A percentile compares a stretch with the other conserved stretches of the same genome.
These are phyloP conservation scores for Fusarium sp. DNA, from an alignment of 2,329 filamentous ascomycete species.

Conservation along the genomic window DNA sequence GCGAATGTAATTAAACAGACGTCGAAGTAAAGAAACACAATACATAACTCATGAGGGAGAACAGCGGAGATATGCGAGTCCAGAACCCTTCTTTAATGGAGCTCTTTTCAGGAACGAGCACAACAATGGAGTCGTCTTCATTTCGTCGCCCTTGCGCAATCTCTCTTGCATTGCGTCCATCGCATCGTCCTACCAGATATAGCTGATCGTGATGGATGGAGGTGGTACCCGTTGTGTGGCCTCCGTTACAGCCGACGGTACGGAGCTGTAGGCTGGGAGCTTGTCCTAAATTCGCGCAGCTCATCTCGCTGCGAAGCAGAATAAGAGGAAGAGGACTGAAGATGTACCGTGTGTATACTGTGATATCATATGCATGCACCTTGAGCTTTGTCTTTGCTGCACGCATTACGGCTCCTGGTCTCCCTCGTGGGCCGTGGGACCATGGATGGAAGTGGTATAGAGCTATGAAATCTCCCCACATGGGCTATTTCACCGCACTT, in stretches of 20 bases:
- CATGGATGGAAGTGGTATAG: constrained; percentile 36
- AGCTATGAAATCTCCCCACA: constrained; percentile 45
- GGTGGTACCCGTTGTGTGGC: constrained; percentile 13
- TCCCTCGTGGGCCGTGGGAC: constrained; percentile 31
- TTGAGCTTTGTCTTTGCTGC: constrained; percentile 23
- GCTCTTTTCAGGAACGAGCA: constrained; percentile 15
- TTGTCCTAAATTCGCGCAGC: constrained; percentile 38
- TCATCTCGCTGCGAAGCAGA: constrained; percentile 16
- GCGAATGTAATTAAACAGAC: constrained; percentile 35
- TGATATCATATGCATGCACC: constrained; percentile 14
- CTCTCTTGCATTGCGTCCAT: constrained; percentile 32
- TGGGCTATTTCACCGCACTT: constrained; percentile 50
- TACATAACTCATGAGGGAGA: not conserved
- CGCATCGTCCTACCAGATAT: constrained; percentile 19
- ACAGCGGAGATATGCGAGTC: constrained; percentile 1
- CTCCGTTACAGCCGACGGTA: constrained; percentile 26
- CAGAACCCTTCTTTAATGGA: constrained; percentile 1
- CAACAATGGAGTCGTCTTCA: constrained; percentile 26
- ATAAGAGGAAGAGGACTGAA: not conserved
- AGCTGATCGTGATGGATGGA: constrained; percentile 6
- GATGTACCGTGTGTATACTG: constrained; percentile 32
- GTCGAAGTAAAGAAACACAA: constrained; percentile 9
- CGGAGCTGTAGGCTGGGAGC: not conserved
- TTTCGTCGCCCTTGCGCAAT: constrained; percentile 29
- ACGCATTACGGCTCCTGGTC: constrained; percentile 19